These are phyloP conservation scores for Aspergillus funiculosus DNA, from an alignment of 495 filamentous ascomycete species.

Conservation along the genomic window DNA sequence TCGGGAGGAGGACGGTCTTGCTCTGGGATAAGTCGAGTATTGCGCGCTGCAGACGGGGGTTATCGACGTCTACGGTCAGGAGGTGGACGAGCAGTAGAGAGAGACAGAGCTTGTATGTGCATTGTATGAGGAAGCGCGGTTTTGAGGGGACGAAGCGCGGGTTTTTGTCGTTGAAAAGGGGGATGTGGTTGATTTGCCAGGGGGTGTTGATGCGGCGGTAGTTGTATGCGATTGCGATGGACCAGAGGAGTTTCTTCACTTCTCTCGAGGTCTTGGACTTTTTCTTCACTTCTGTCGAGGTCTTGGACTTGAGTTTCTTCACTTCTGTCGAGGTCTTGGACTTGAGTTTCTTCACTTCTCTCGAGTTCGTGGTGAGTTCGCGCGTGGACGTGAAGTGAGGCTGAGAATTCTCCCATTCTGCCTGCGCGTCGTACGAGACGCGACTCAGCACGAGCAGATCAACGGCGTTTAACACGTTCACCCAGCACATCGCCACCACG, in stretches of 20 bases:
- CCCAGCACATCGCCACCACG: conserved; percentile 21
- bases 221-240: conserved; percentile 15
- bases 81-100: conserved; percentile 2
- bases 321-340: not conserved
- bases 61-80: conserved; percentile 12
- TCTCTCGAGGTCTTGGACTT: not conserved
- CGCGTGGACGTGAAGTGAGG: too few relatives aligned
- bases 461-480: conserved; percentile 22
- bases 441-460: conserved; percentile 20
- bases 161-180: not conserved
- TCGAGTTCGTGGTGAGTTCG: too few relatives aligned
- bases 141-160: not conserved
- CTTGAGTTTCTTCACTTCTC: not conserved
- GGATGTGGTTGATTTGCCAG: conserved; percentile 15
- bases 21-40: conserved; percentile 7
- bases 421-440: conserved; percentile 15
- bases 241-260: conserved; percentile 5
- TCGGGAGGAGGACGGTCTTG: conserved; percentile 3
- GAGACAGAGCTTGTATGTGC: not conserved
- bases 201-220: conserved; percentile 24
- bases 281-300: too few relatives aligned
- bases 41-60: not conserved
- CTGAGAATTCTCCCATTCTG: conserved; percentile 5
- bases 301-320: not conserved
- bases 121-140: conserved; percentile 4